phyloP scores from a whole-genome alignment of 2,329 filamentous ascomycete species.

The Penicillium italicum region DNA sequence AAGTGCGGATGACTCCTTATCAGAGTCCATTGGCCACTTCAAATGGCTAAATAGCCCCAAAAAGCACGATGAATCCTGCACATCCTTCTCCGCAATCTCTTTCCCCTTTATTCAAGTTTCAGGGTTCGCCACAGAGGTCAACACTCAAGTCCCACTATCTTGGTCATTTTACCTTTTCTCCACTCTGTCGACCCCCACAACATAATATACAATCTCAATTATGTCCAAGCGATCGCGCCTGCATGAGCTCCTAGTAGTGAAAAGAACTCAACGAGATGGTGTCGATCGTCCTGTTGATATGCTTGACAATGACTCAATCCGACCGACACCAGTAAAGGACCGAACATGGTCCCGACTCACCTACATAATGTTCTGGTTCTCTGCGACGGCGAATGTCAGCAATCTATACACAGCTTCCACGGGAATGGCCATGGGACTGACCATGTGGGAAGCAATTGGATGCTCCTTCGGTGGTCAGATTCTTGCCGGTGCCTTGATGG shows the following conservation, averaged over 20 bases:
- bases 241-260: constrained; percentile 18
- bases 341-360: constrained; percentile 43
- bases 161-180: not conserved
- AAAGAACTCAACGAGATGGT: constrained; percentile 18
- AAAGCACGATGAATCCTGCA: not conserved
- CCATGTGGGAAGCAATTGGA: constrained; percentile 50
- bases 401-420: constrained; percentile 42
- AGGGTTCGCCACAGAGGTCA: not conserved
- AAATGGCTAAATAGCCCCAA: not conserved
- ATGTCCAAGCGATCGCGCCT: constrained; percentile 9
- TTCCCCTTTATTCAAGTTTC: not conserved
- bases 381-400: constrained; percentile 36
- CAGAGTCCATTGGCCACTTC: not conserved
- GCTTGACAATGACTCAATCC: constrained; percentile 44
- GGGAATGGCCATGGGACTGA: constrained; percentile 44
- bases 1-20: not conserved
- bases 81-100: not conserved
- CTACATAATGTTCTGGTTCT: constrained; percentile 46
- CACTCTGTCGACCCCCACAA: not conserved
- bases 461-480: constrained; percentile 43
- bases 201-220: not conserved
- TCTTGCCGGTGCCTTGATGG: constrained; percentile 34
- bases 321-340: constrained; percentile 40
- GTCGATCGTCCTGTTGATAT: constrained; percentile 9
- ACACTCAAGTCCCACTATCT: not conserved